Conservation (phyloP, 2,329 filamentous ascomycete species). For the Ascochyta pisi region DNA sequence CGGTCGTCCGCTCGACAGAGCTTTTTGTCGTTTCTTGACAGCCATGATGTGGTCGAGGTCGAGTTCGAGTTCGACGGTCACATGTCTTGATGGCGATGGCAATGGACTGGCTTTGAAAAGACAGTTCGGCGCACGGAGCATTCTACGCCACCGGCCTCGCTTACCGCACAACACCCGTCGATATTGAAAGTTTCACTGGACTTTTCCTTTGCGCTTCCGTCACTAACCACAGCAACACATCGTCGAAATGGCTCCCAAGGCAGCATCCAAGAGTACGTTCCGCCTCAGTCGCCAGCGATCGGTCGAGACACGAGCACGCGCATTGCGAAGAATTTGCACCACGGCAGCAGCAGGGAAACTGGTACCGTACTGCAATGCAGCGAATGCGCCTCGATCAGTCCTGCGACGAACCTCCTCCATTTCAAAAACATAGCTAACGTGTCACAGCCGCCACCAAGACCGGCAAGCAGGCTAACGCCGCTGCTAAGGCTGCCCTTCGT, state of each 20-base stretch:
- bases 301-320: slow-evolving; percentile 18
- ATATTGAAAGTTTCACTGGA: slow-evolving; percentile 23
- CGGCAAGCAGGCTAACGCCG: slow-evolving; percentile 80
- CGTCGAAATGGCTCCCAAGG: slow-evolving; percentile 52
- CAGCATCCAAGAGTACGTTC: slow-evolving; percentile 47
- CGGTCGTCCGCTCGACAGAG: slow-evolving; percentile 45
- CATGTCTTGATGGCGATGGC: slow-evolving; percentile 7
- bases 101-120: neutral
- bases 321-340: slow-evolving; percentile 15
- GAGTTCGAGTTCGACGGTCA: neutral
- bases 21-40: slow-evolving; percentile 43
- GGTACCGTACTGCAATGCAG: slow-evolving; percentile 24
- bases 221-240: slow-evolving; percentile 45
- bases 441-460: slow-evolving; percentile 65
- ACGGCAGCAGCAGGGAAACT: slow-evolving; percentile 14
- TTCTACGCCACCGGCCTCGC: slow-evolving; percentile 13
- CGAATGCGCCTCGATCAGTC: slow-evolving; percentile 33
- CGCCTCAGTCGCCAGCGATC: slow-evolving; percentile 15
- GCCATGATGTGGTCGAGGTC: slow-evolving; percentile 31
- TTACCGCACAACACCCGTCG: slow-evolving; percentile 22
- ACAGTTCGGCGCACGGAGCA: slow-evolving; percentile 1
- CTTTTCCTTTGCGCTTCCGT: slow-evolving; percentile 35
- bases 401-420: slow-evolving; percentile 1
- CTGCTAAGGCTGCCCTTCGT: slow-evolving; percentile 94
- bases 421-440: slow-evolving; percentile 34